Conservation (phyloP, 805 yeast genomes). For the Myxozyma melibiosi region DNA sequence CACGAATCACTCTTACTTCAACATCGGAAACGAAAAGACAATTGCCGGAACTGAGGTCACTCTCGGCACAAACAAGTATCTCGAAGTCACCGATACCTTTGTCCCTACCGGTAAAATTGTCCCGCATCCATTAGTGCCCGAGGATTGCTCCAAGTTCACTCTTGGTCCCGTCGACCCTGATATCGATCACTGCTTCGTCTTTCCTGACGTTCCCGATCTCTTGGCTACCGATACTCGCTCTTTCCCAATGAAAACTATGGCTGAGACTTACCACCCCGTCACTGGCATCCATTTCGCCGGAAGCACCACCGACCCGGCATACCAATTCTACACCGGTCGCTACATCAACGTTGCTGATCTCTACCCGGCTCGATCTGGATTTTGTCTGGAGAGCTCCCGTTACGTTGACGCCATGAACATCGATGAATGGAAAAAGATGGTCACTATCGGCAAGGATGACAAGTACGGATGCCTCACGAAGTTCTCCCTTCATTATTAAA, state of each 20-base stretch:
- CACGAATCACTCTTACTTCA: slow-evolving; percentile 68
- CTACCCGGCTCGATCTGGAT: slow-evolving; percentile 49
- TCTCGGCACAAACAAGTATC: slow-evolving; percentile 46
- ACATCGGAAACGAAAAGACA: slow-evolving; percentile 40
- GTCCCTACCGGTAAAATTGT: slow-evolving; percentile 53
- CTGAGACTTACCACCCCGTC: slow-evolving; percentile 51
- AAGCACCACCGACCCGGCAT: slow-evolving; percentile 64
- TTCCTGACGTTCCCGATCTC: slow-evolving; percentile 39
- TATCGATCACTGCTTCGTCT: slow-evolving; percentile 55
- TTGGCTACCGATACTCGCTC: slow-evolving; percentile 53
- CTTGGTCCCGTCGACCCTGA: slow-evolving; percentile 43
- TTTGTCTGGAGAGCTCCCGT: slow-evolving; percentile 65
- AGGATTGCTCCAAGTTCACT: slow-evolving; percentile 33
- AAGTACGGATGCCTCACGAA: slow-evolving; percentile 54
- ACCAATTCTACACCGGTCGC: slow-evolving; percentile 68
- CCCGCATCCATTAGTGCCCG: slow-evolving; percentile 37
- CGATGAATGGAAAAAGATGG: slow-evolving; percentile 53
- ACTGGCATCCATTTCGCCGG: slow-evolving; percentile 49
- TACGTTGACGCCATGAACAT: slow-evolving; percentile 57
- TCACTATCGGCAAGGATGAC: slow-evolving; percentile 52
- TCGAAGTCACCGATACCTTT: slow-evolving; percentile 49
- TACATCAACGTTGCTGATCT: slow-evolving; percentile 45
- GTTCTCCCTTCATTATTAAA: slow-evolving; percentile 31
- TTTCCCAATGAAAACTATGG: slow-evolving; percentile 43
- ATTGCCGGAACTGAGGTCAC: slow-evolving; percentile 47